These are phyloP conservation scores for Talinum fruticosum DNA, from an alignment of 148 eudicot species.

Conservation along the genomic window DNA sequence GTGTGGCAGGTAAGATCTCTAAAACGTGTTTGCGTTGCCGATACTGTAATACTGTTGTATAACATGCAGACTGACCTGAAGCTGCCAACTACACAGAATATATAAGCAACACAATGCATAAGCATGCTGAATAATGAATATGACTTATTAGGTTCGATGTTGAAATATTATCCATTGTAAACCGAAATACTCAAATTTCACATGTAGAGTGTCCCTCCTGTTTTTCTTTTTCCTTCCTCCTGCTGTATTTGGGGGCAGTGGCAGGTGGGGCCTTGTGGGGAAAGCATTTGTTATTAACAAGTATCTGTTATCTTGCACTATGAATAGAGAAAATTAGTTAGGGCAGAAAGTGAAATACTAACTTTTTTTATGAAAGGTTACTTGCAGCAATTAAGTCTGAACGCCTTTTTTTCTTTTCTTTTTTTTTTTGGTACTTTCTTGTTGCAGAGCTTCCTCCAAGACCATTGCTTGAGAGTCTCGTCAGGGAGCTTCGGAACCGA, in stretches of 20 bases:
- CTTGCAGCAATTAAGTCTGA: not conserved
- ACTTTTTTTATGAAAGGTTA: too few relatives aligned
- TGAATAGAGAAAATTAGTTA: too few relatives aligned
- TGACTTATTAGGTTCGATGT: not conserved
- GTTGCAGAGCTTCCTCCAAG: constrained; percentile 42
- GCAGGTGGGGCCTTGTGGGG: too few relatives aligned
- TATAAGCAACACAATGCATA: not conserved
- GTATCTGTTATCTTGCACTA: too few relatives aligned
- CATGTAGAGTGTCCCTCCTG: too few relatives aligned
- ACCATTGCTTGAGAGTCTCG: constrained; percentile 38
- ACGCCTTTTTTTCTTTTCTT: not conserved
- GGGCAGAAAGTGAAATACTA: too few relatives aligned
- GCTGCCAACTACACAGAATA: not conserved
- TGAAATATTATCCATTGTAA: not conserved
- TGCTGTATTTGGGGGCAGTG: too few relatives aligned
- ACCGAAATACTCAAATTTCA: not conserved
- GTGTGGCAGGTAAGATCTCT: constrained; percentile 45
- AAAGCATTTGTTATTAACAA: too few relatives aligned
- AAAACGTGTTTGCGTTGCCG: not conserved
- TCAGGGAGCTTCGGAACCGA: constrained; percentile 38
- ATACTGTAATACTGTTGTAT: not conserved
- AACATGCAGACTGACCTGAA: not conserved
- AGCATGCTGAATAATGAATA: not conserved
- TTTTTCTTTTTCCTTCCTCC: too few relatives aligned
- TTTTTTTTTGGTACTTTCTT: too few relatives aligned